These are phyloP conservation scores for Phallus indusiatus DNA, from an alignment of 768 basidiomycete species.

Conservation along the genomic window DNA sequence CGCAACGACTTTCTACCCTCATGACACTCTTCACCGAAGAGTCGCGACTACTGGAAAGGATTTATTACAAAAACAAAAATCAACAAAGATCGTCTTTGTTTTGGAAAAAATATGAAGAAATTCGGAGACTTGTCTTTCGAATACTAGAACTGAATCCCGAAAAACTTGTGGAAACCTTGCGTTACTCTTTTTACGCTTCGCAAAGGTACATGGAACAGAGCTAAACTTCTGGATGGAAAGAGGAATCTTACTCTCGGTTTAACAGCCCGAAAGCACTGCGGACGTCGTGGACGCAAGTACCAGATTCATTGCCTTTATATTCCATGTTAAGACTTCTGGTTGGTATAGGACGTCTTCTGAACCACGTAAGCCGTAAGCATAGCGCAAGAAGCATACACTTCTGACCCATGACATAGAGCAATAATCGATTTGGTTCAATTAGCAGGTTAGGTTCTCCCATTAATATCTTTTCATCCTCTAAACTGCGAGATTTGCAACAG, in stretches of 20 bases:
- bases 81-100: conserved; percentile 64
- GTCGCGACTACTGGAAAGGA: conserved; percentile 47
- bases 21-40: conserved; percentile 36
- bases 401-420: conserved; percentile 28
- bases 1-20: background rate
- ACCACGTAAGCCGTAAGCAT: conserved; percentile 32
- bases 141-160: conserved; percentile 22
- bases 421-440: conserved; percentile 35
- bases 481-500: conserved; percentile 25
- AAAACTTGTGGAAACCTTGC: conserved; percentile 29
- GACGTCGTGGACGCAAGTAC: conserved; percentile 56
- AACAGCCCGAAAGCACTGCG: conserved; percentile 43
- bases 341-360: conserved; percentile 29
- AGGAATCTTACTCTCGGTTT: background rate
- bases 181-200: conserved; percentile 43
- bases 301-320: conserved; percentile 28
- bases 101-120: conserved; percentile 57
- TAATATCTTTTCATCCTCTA: background rate
- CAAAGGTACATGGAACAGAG: conserved; percentile 29
- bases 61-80: conserved; percentile 76
- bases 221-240: background rate
- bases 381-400: background rate
- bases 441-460: conserved; percentile 36
- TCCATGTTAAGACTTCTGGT: conserved; percentile 28
- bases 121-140: conserved; percentile 42